phyloP scores from a whole-genome alignment of 2,329 filamentous ascomycete genomes.

The Aspergillus sp. region DNA sequence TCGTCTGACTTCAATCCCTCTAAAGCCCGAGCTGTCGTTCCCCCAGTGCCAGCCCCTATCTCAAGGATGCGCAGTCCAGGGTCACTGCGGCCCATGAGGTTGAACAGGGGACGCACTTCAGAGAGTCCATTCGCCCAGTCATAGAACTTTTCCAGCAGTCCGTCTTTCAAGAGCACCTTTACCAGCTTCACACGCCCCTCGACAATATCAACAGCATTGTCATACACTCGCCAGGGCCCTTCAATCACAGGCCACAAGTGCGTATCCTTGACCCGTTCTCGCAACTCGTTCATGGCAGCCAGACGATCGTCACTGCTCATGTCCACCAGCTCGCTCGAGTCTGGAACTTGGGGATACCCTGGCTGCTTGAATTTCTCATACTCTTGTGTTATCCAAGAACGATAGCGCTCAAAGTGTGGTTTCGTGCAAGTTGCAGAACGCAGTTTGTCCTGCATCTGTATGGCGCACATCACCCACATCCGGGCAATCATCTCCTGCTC shows the following conservation, averaged over 20 bases:
- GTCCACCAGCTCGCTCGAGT: not conserved
- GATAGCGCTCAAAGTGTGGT: not conserved
- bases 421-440: not conserved
- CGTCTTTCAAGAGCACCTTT: not conserved
- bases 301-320: not conserved
- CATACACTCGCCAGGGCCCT: not conserved
- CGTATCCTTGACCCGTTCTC: not conserved
- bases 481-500: not conserved
- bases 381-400: not conserved
- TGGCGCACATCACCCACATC: not conserved
- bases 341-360: not conserved
- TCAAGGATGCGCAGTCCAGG: slow-evolving; percentile 25
- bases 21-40: not conserved
- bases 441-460: not conserved
- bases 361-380: not conserved
- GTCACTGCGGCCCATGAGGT: slow-evolving; percentile 21
- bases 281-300: not conserved
- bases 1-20: not conserved
- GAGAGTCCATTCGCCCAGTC: not conserved
- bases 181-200: not conserved
- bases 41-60: slow-evolving; percentile 32
- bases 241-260: not conserved
- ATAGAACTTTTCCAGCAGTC: not conserved
- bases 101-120: not conserved
- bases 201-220: not conserved